Percentiles rank a stretch among this genome's conserved stretches.
These are phyloP conservation scores for Linum trigynum DNA, from an alignment of 345 rosid genomes.

Conservation along the genomic window DNA sequence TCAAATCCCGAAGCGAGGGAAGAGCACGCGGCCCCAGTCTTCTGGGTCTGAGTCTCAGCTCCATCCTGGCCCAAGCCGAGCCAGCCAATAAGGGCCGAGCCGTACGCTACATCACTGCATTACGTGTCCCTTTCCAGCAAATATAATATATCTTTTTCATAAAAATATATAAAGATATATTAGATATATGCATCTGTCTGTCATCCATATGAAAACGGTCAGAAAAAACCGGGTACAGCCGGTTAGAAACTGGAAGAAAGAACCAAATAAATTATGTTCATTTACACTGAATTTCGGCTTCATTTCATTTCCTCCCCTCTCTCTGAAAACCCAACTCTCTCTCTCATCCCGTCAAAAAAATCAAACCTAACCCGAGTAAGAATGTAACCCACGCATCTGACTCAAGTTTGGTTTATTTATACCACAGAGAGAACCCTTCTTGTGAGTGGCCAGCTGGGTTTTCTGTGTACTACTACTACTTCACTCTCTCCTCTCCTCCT, in stretches of 20 bases:
- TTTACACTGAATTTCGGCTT: not conserved
- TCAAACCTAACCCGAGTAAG: not conserved
- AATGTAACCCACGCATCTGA: not conserved
- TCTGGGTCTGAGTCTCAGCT: not conserved
- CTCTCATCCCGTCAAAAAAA: not conserved
- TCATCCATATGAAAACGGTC: not conserved
- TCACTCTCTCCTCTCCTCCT: not conserved
- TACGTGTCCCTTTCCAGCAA: too few relatives aligned
- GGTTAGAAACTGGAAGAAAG: too few relatives aligned
- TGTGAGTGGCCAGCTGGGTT: slow-evolving; percentile 7
- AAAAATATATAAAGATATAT: not conserved
- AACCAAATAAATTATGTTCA: not conserved
- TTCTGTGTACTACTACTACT: not conserved
- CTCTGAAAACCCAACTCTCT: too few relatives aligned
- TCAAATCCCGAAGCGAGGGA: not conserved
- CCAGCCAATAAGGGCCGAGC: not conserved
- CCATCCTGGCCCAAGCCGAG: not conserved
- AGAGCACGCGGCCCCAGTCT: too few relatives aligned
- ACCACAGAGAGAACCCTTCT: not conserved
- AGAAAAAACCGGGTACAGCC: not conserved
- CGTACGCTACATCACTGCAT: not conserved
- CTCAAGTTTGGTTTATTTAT: not conserved
- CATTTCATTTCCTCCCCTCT: slow-evolving; percentile 1
- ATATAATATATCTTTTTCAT: too few relatives aligned
- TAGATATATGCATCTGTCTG: not conserved